phyloP scores from a whole-genome alignment of 169 alveolate species.

The Plasmodium fragile region DNA sequence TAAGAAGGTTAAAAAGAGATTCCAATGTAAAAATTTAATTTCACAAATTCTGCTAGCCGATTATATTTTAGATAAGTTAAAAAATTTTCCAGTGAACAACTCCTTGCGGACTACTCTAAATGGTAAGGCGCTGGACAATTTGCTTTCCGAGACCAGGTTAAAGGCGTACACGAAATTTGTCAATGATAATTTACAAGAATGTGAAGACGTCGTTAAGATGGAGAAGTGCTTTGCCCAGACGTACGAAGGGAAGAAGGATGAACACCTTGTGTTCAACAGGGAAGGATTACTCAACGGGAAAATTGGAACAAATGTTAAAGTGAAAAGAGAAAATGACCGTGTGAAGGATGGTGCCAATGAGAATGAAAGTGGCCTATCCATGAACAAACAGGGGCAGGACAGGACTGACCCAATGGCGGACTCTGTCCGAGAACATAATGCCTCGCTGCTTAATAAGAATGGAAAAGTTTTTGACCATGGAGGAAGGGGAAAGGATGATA shows the following conservation, averaged over 20 bases:
- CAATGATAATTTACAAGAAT: conserved; percentile 39
- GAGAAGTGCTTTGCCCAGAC: conserved; percentile 13
- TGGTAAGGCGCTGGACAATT: conserved; percentile 7
- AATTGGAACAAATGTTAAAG: conserved; percentile 10
- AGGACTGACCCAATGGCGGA: not conserved
- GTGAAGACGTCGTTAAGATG: conserved; percentile 6
- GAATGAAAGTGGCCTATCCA: not conserved
- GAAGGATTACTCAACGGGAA: not conserved
- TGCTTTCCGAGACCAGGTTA: conserved; percentile 43
- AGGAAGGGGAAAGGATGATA: not conserved
- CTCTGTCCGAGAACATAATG: not conserved
- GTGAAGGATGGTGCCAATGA: not conserved
- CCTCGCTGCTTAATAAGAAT: not conserved
- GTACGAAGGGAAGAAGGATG: conserved; percentile 2
- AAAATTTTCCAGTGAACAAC: conserved; percentile 42
- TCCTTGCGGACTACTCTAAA: not conserved
- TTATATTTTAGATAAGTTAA: conserved; percentile 48
- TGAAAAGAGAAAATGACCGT: not conserved
- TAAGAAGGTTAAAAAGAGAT: conserved; percentile 29
- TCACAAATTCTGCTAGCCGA: conserved; percentile 71
- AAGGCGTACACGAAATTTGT: conserved; percentile 40
- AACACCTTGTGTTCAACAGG: conserved; percentile 1
- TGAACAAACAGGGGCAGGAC: not conserved
- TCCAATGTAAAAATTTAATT: conserved; percentile 36
- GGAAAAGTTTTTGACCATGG: not conserved